Base-by-base conservation (phyloP, 352 stramenopile species). In the Pythium oligandrum region DNA sequence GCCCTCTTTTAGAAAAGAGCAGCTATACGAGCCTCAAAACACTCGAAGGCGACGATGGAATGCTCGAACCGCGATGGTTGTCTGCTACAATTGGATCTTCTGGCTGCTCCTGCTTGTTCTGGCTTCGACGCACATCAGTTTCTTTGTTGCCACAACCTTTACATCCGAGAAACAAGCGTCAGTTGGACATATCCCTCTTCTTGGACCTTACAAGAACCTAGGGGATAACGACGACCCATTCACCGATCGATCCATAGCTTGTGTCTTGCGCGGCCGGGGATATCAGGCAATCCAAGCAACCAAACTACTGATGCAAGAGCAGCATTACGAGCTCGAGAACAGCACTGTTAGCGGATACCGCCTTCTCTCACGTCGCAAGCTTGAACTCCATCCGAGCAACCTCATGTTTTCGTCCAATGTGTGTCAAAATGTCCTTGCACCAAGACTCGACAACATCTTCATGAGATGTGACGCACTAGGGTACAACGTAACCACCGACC, bases 151-250 rank as follows among this genome's bases (percentile, higher is more conserved):
- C 47, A 56, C 49, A 46, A 47, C 42, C 4, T 26, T 54, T 0
- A 37, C 47, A 37, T 46, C 43, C 0, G 11, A 44, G 9, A 12
- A 32, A 31, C 12, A 53, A 17, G 2, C 37, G 6, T 9, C 32
- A 5, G 68, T 55, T 17, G 68, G 68, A 0, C 40, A 47, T 34
- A 40, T 54, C 12, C 57, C 58, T 1, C 12, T 26, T 1, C 40
- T 34, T 0, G 61, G 62, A 0, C 35, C 51, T 5, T 65, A 44
- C 12, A 26, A 59, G 60, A 60, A 78, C 30, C 10, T 42, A 1
- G 72, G 75, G 0, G 43, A 43, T 0, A 86, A 78, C 48, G 75
- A 86, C 38, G 58, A 73, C n/a, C 73, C 71, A 3, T 84, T 74
- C 46, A 50, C 60, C 4, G 75, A 83, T 48, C 70, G 72, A 1